phyloP scores from a whole-genome alignment of 345 rosid genomes.

The Erucastrum elatum region DNA sequence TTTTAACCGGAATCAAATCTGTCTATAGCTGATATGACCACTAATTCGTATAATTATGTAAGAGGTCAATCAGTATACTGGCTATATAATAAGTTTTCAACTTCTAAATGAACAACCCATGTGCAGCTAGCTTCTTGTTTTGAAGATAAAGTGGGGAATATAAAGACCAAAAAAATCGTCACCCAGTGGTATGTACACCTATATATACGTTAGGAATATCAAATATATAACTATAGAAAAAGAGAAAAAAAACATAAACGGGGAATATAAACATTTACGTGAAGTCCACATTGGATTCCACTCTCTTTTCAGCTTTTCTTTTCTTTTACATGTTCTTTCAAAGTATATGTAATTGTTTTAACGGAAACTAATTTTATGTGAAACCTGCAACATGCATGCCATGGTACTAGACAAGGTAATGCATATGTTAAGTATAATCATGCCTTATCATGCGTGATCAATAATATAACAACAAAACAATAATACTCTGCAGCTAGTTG shows the following conservation, averaged over 20 bases:
- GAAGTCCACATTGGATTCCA: slow-evolving; percentile 39
- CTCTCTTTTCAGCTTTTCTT: slow-evolving; percentile 2
- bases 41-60: slow-evolving; percentile 8
- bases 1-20: slow-evolving; percentile 32
- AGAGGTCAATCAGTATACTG: slow-evolving; percentile 19
- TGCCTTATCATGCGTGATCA: background rate
- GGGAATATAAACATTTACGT: slow-evolving; percentile 5
- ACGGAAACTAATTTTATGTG: background rate
- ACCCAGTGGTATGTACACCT: slow-evolving; percentile 12
- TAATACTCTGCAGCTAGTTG: background rate
- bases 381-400: background rate
- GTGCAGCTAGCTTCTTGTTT: slow-evolving; percentile 29
- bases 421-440: background rate
- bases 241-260: background rate
- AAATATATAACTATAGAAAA: background rate
- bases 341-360: background rate
- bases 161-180: background rate
- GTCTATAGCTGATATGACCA: slow-evolving; percentile 15
- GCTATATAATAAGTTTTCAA: background rate
- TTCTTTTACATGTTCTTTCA: slow-evolving; percentile 16
- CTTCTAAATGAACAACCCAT: slow-evolving; percentile 21
- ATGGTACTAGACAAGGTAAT: background rate
- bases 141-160: slow-evolving; percentile 13
- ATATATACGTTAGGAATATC: background rate
- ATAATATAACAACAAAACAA: background rate